Base-by-base conservation (phyloP, 768 basidiomycete species). In the Termitomyces sp. region DNA sequence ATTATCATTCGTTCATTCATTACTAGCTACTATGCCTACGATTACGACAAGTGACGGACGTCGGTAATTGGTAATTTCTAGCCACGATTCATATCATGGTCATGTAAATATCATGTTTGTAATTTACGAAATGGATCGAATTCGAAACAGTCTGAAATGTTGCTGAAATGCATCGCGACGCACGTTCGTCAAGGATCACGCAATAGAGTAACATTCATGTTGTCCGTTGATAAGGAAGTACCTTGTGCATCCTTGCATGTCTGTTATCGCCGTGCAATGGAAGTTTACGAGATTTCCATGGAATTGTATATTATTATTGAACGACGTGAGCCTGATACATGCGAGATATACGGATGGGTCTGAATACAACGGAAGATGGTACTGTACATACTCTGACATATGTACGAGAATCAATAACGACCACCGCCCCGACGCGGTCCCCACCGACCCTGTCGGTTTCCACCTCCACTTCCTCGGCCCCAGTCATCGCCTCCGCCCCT, bases 391-490 rank as follows among this genome's bases (percentile, higher is more conserved):
- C n/a, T n/a, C n/a, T n/a, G n/a, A n/a, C n/a, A n/a, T 18, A 13
- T 12, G 16, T 36, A 46, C 44, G 24, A 52, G 42, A 55, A 60
- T 63, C 52, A 65, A 52, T 63, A 61, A 47, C 68, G 56, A 16
- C 67, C 59, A 27, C 65, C 59, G 41, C 66, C 63, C 55, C 66
- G 60, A 46, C 69, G 63, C 22, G 68, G 62, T 32, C 68, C 68
- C 70, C 72, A 72, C 43, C 72, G 59, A 29, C 69, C 63, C 55
- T 63, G 63, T 22, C 69, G 66, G 44, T 60, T 63, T n/a, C 66
- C 63, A 20, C 68, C 66, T 46, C 73, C 73, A 0, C 72, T 68
- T 26, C 76, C 66, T 20, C 67, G 58, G 64, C 72, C 67, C 47
- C 71, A 68, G 42, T 69, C 69, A 29, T 69, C 63, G 5, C 63